Conservation (phyloP, 768 basidiomycete genomes). For the Agrocybe chaxingu region DNA sequence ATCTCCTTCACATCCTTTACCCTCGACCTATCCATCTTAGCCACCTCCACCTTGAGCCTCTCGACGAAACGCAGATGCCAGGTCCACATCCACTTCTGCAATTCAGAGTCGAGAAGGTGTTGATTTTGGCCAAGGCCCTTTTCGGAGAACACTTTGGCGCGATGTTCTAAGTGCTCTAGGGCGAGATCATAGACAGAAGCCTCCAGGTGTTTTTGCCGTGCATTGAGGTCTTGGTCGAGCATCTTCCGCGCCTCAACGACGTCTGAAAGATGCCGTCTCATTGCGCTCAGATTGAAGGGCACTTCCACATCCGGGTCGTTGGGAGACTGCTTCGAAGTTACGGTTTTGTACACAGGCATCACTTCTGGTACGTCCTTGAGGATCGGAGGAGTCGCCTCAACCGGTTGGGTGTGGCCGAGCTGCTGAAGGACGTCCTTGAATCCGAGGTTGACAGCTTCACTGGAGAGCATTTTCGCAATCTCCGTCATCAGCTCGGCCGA, state of each 20-base stretch:
- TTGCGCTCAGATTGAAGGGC: slow-evolving; percentile 72
- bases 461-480: slow-evolving; percentile 54
- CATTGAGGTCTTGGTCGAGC: slow-evolving; percentile 61
- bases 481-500: slow-evolving; percentile 53
- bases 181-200: slow-evolving; percentile 85
- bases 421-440: slow-evolving; percentile 48
- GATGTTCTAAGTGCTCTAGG: slow-evolving; percentile 61
- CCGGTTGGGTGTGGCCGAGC: slow-evolving; percentile 50
- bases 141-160: slow-evolving; percentile 53
- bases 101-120: slow-evolving; percentile 40
- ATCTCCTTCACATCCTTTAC: neutral
- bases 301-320: slow-evolving; percentile 31
- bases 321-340: neutral
- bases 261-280: slow-evolving; percentile 66
- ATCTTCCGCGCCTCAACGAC: slow-evolving; percentile 62
- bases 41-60: slow-evolving; percentile 50
- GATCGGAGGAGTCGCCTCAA: slow-evolving; percentile 29
- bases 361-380: slow-evolving; percentile 57
- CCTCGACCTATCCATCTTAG: slow-evolving; percentile 37
- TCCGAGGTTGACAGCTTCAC: slow-evolving; percentile 56
- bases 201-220: slow-evolving; percentile 81
- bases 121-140: slow-evolving; percentile 50
- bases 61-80: slow-evolving; percentile 69
- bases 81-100: slow-evolving; percentile 82
- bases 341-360: slow-evolving; percentile 42